Conservation (phyloP, 192 early-diverging fungal species). For the Podila minutissima region DNA sequence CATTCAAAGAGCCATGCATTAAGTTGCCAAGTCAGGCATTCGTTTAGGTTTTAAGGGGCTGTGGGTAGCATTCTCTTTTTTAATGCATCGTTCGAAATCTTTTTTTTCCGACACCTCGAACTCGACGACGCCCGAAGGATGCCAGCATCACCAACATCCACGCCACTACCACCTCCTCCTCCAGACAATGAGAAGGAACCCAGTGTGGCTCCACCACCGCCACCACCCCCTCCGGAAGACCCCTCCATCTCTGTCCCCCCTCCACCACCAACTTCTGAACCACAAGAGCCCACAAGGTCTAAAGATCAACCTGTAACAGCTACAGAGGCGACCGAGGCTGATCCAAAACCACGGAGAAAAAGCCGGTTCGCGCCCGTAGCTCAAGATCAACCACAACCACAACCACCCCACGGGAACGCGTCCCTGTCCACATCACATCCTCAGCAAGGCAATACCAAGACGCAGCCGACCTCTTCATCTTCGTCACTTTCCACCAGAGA, state of each 20-base stretch:
- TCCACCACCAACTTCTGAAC: constrained; percentile 5
- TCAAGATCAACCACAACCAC: neutral
- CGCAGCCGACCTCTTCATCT: neutral
- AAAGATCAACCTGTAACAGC: neutral
- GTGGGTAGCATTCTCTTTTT: no score
- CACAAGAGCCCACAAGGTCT: neutral
- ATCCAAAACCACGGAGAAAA: constrained; percentile 6
- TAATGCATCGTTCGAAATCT: no score
- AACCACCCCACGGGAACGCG: neutral
- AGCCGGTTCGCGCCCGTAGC: constrained; percentile 11
- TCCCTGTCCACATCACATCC: neutral
- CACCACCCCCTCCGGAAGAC: constrained; percentile 9
- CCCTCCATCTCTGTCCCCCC: neutral
- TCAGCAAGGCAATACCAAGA: neutral
- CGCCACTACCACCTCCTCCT: neutral
- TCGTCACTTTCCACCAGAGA: neutral
- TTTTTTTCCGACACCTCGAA: no score
- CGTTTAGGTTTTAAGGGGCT: no score
- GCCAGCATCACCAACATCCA: neutral
- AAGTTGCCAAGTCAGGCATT: no score
- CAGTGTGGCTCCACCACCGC: neutral
- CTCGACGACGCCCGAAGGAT: neutral
- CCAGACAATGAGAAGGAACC: neutral
- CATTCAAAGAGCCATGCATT: no score
- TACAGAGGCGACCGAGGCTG: neutral